Evolutionary conservation across 2,329 filamentous ascomycete genomes (phyloP).

Genomic region (Arthrobotrys megalospora): DNA sequence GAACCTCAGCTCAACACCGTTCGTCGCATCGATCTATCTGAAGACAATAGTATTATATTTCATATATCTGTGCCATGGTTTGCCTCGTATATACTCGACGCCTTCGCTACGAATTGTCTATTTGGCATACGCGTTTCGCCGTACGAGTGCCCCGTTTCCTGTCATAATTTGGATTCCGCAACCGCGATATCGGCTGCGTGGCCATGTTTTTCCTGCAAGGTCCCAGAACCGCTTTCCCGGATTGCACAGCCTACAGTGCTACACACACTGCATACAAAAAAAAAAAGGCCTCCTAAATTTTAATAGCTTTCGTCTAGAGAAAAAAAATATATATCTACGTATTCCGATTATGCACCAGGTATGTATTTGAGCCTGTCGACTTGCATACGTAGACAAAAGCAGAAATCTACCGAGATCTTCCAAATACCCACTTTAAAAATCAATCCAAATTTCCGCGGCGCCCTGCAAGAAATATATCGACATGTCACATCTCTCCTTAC

Average conservation of each 20-base stretch:
- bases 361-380: neutral
- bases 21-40: constrained; percentile 22
- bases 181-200: constrained; percentile 49
- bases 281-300: neutral
- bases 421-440: constrained; percentile 41
- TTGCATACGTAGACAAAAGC: neutral
- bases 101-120: constrained; percentile 23
- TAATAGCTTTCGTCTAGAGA: neutral
- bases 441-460: constrained; percentile 34
- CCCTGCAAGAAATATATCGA: constrained; percentile 38
- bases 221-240: constrained; percentile 31
- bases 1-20: neutral
- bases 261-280: neutral
- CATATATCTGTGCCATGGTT: constrained; percentile 55
- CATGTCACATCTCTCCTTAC: constrained; percentile 29
- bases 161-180: constrained; percentile 11
- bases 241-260: constrained; percentile 18
- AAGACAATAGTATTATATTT: constrained; percentile 4
- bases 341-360: neutral
- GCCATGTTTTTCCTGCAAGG: constrained; percentile 43
- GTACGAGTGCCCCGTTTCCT: neutral
- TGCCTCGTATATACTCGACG: constrained; percentile 49
- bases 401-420: constrained; percentile 4
- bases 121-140: neutral
- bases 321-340: neutral